phyloP scores from a whole-genome alignment of 352 stramenopile species.

The Phytophthora litchii region DNA sequence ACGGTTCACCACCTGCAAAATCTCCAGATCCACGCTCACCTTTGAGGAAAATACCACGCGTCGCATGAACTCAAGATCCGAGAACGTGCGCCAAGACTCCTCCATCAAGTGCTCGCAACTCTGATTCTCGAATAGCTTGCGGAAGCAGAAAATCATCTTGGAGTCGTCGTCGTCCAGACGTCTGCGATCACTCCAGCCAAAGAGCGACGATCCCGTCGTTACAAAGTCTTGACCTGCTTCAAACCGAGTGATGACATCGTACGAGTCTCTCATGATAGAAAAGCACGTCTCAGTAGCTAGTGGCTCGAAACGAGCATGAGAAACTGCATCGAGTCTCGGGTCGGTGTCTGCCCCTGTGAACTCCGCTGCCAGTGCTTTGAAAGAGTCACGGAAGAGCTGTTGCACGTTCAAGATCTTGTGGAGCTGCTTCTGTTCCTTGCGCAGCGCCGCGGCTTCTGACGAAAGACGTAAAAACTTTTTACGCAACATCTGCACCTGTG shows the following conservation, averaged over 20 bases:
- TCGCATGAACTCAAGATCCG: conserved; percentile 42
- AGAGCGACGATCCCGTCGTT: conserved; percentile 51
- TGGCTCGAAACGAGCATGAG: conserved; percentile 43
- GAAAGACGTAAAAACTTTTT: conserved; percentile 46
- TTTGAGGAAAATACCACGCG: conserved; percentile 54
- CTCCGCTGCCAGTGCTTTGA: conserved; percentile 31
- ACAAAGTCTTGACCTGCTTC: conserved; percentile 48
- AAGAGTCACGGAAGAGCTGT: conserved; percentile 64
- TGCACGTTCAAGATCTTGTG: conserved; percentile 56
- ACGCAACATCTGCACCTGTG: conserved; percentile 32
- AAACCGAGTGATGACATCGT: conserved; percentile 58
- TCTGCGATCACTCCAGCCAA: conserved; percentile 69
- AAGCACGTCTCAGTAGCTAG: conserved; percentile 39
- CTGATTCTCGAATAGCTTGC: conserved; percentile 47
- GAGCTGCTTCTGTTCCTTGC: conserved; percentile 55
- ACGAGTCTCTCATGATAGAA: conserved; percentile 60
- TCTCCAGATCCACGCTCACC: conserved; percentile 51
- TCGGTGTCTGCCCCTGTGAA: conserved; percentile 25
- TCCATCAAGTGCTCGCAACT: conserved; percentile 45
- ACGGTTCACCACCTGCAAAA: conserved; percentile 54
- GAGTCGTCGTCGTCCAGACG: conserved; percentile 44
- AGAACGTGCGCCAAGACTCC: conserved; percentile 50
- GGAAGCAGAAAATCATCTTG: conserved; percentile 71
- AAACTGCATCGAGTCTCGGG: conserved; percentile 31
- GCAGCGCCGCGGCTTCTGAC: conserved; percentile 46